A percentile compares a stretch with the other conserved stretches of the same genome.
phyloP scores from a whole-genome alignment of 495 filamentous ascomycete genomes.

The Penicillium paradoxum region DNA sequence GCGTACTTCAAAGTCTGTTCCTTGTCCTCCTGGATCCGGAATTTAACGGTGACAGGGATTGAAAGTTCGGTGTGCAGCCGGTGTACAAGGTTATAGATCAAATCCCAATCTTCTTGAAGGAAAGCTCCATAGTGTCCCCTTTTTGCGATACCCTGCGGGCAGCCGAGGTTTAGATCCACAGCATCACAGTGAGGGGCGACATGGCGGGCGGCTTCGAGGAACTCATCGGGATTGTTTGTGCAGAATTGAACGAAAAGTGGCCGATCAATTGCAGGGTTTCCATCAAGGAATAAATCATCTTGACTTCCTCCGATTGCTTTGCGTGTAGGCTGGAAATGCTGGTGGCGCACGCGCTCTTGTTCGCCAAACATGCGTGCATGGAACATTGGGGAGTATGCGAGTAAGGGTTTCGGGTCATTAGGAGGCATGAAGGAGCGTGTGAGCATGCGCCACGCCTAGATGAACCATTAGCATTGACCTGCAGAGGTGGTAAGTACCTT shows the following conservation, averaged over 20 bases:
- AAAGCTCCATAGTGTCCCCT: slow-evolving; percentile 91
- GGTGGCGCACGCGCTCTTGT: slow-evolving; percentile 64
- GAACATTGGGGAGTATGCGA: slow-evolving; percentile 93
- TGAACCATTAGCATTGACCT: slow-evolving; percentile 16
- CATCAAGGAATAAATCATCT: slow-evolving; percentile 64
- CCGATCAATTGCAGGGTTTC: slow-evolving; percentile 74
- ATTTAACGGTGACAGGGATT: slow-evolving; percentile 90
- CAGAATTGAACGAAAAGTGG: slow-evolving; percentile 97
- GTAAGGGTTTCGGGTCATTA: slow-evolving; percentile 50
- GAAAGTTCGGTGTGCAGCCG: slow-evolving; percentile 65
- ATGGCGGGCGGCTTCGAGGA: slow-evolving; percentile 69
- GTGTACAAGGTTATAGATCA: slow-evolving; percentile 75
- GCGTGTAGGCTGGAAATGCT: slow-evolving; percentile 69
- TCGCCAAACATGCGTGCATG: slow-evolving; percentile 82
- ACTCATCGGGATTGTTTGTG: slow-evolving; percentile 74
- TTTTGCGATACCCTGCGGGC: slow-evolving; percentile 90
- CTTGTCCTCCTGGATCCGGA: slow-evolving; percentile 80
- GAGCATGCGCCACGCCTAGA: slow-evolving; percentile 89
- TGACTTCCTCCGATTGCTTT: slow-evolving; percentile 28
- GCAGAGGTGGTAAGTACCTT: background rate
- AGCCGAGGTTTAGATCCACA: slow-evolving; percentile 96
- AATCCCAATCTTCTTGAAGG: slow-evolving; percentile 84
- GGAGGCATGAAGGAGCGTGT: slow-evolving; percentile 81
- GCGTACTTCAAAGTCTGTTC: slow-evolving; percentile 89
- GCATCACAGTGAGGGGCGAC: slow-evolving; percentile 86